Percentiles rank a stretch among this genome's conserved stretches.
Evolutionary conservation across 495 filamentous ascomycete genomes (phyloP).

Genomic region (Immersiella caudata): DNA sequence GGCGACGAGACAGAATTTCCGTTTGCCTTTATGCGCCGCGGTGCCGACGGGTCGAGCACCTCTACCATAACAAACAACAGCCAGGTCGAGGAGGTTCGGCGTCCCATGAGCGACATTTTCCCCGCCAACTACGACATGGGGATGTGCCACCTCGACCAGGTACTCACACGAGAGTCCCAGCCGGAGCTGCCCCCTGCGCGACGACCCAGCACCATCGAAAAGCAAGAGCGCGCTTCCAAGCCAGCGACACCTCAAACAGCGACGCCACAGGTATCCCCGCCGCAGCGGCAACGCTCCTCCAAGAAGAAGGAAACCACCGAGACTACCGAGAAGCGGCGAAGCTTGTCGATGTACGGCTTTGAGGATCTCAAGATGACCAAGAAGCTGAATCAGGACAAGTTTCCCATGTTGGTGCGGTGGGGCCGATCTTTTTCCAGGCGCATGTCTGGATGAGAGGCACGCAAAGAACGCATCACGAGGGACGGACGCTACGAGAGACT

Average conservation of each 20-base stretch:
- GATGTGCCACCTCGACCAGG: slow-evolving; percentile 9
- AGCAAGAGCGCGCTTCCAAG: slow-evolving; percentile 10
- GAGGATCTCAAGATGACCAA: slow-evolving; percentile 27
- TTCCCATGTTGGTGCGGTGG: slow-evolving; percentile 26
- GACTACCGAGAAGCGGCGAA: slow-evolving; percentile 22
- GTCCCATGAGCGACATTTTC: slow-evolving; percentile 12
- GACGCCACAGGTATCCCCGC: neutral
- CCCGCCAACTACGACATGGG: slow-evolving; percentile 10
- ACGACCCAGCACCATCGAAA: slow-evolving; percentile 8
- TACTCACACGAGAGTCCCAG: slow-evolving; percentile 1
- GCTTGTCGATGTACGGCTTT: slow-evolving; percentile 27
- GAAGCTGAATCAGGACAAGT: slow-evolving; percentile 19
- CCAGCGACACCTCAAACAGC: slow-evolving; percentile 2
- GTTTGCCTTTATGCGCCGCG: slow-evolving; percentile 34
- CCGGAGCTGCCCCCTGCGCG: neutral
- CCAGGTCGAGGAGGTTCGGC: neutral
- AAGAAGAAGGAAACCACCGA: slow-evolving; percentile 13
- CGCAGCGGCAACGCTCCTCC: slow-evolving; percentile 6
- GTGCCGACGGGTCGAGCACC: neutral
- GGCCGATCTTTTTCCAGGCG: slow-evolving; percentile 31
- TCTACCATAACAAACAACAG: slow-evolving; percentile 6
- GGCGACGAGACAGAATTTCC: slow-evolving; percentile 32
- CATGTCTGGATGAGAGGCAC: slow-evolving; percentile 21
- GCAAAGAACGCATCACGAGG: neutral
- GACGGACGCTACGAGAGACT: neutral